These are phyloP conservation scores for Coprinopsis sp. DNA, from an alignment of 768 basidiomycete species.

Conservation along the genomic window DNA sequence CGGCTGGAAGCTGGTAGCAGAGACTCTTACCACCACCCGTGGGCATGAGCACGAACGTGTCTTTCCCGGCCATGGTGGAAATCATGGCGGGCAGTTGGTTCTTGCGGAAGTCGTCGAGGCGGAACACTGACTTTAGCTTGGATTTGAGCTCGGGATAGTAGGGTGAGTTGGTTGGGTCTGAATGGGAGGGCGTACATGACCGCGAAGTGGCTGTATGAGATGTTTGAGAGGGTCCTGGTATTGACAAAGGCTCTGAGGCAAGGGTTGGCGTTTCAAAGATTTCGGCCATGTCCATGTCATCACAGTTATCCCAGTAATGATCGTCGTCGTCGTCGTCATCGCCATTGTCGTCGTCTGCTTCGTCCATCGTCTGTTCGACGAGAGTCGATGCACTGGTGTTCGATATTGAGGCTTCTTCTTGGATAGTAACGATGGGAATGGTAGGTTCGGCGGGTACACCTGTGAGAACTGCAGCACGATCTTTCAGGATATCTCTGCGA, in stretches of 20 bases:
- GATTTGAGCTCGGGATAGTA: constrained; percentile 49
- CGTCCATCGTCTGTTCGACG: background rate
- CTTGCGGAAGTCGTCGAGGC: constrained; percentile 60
- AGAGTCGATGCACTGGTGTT: background rate
- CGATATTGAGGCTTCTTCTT: background rate
- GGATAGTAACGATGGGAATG: background rate
- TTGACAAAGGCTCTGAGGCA: background rate
- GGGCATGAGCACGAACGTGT: constrained; percentile 94
- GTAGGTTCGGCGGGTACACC: background rate
- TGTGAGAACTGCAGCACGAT: too few relatives aligned
- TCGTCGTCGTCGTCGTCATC: constrained; percentile 38
- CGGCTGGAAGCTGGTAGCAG: constrained; percentile 87
- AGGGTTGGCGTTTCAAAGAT: constrained; percentile 11
- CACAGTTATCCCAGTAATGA: constrained; percentile 42
- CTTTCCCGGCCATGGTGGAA: constrained; percentile 71
- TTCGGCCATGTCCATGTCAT: constrained; percentile 30
- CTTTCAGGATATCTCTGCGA: too few relatives aligned
- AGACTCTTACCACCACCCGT: constrained; percentile 92
- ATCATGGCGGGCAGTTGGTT: constrained; percentile 88
- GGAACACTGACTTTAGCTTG: constrained; percentile 57
- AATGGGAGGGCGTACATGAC: background rate
- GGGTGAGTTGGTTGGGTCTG: constrained; percentile 12
- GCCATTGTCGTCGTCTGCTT: constrained; percentile 9
- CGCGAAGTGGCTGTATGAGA: background rate
- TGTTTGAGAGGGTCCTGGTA: constrained; percentile 2